Evolutionary conservation across 768 basidiomycete species (phyloP).

Genomic region (Termitomyces heimii): DNA sequence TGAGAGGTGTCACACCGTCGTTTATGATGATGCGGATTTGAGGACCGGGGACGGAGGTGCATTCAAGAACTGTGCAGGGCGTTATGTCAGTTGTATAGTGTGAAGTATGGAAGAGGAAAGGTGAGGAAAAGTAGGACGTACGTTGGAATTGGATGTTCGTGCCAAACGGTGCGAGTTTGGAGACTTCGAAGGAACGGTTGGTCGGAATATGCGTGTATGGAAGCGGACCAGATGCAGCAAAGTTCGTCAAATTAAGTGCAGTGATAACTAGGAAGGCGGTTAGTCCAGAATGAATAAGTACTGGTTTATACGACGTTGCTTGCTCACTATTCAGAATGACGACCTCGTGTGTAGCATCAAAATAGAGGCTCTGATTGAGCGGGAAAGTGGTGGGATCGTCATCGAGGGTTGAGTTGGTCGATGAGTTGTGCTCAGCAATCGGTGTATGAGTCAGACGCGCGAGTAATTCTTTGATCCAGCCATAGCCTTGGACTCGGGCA

Average conservation of each 20-base stretch:
- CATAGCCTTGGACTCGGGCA: slow-evolving; percentile 69
- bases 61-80: slow-evolving; percentile 50
- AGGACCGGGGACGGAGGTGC: slow-evolving; percentile 37
- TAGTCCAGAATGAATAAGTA: not conserved
- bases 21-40: slow-evolving; percentile 85
- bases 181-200: slow-evolving; percentile 62
- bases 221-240: slow-evolving; percentile 69
- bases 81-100: slow-evolving; percentile 5
- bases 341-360: slow-evolving; percentile 91
- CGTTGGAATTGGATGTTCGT: slow-evolving; percentile 89
- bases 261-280: slow-evolving; percentile 53
- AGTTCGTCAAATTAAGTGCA: slow-evolving; percentile 74
- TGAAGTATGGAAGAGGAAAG: not conserved
- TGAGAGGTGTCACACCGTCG: slow-evolving; percentile 80
- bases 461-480: slow-evolving; percentile 79
- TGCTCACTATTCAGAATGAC: slow-evolving; percentile 74
- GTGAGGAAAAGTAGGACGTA: slow-evolving; percentile 26
- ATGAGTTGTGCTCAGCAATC: slow-evolving; percentile 66
- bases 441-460: slow-evolving; percentile 77
- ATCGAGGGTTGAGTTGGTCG: slow-evolving; percentile 80
- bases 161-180: slow-evolving; percentile 81
- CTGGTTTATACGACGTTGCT: not conserved
- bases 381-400: slow-evolving; percentile 67
- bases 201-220: slow-evolving; percentile 66
- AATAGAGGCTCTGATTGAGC: slow-evolving; percentile 66